Evolutionary conservation across 2,329 filamentous ascomycete genomes (phyloP).

Genomic region (Domatiomyces catenatus): DNA sequence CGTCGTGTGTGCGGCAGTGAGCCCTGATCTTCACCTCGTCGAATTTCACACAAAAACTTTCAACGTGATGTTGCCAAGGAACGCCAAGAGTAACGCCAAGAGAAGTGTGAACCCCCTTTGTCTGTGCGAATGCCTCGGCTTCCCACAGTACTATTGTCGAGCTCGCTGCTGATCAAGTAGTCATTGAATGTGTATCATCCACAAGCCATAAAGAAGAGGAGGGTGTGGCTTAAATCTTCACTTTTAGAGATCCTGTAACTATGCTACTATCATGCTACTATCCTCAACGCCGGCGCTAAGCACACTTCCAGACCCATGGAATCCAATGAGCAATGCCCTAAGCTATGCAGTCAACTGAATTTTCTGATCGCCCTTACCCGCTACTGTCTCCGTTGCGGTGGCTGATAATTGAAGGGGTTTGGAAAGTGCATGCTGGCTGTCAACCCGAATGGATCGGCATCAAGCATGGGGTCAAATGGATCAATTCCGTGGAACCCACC

Average conservation of each 20-base stretch:
- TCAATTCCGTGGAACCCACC: constrained; percentile 41
- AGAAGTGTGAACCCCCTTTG: not conserved
- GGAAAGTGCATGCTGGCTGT: constrained; percentile 93
- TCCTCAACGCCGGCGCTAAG: constrained; percentile 6
- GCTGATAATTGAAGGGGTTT: constrained; percentile 47
- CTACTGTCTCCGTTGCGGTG: constrained; percentile 10
- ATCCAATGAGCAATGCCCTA: not conserved
- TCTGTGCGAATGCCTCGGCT: not conserved
- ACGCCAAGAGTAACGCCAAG: not conserved
- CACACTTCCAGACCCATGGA: not conserved
- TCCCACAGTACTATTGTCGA: not conserved
- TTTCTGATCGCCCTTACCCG: not conserved
- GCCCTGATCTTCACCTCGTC: not conserved
- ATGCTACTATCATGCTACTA: not conserved
- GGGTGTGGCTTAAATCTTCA: not conserved
- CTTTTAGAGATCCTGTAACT: not conserved
- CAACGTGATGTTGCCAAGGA: not conserved
- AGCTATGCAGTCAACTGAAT: not conserved
- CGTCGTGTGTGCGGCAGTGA: not conserved
- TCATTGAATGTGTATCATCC: not conserved
- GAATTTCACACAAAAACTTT: not conserved
- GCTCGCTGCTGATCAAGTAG: not conserved
- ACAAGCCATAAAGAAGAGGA: not conserved
- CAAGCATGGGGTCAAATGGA: constrained; percentile 70
- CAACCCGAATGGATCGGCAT: constrained; percentile 85